These are phyloP conservation scores for Pichia membranifaciens DNA, from an alignment of 805 yeast species.

Conservation along the genomic window DNA sequence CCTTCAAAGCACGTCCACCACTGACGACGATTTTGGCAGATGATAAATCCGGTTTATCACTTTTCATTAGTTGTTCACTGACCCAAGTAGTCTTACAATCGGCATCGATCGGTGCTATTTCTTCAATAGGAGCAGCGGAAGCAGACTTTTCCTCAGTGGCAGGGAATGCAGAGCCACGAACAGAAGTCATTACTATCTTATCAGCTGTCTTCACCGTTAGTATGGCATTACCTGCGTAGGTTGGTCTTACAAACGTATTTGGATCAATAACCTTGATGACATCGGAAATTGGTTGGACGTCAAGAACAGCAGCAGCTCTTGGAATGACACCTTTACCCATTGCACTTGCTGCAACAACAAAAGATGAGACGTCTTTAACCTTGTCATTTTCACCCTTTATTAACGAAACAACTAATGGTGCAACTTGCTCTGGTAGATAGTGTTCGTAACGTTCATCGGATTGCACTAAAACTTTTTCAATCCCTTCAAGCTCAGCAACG, in stretches of 20 bases:
- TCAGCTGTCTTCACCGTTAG: slow-evolving; percentile 74
- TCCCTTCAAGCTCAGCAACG: slow-evolving; percentile 47
- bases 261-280: slow-evolving; percentile 59
- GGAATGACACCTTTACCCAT: slow-evolving; percentile 86
- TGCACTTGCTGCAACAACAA: slow-evolving; percentile 77
- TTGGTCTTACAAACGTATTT: slow-evolving; percentile 82
- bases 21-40: slow-evolving; percentile 78
- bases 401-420: slow-evolving; percentile 56
- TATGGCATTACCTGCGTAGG: slow-evolving; percentile 92
- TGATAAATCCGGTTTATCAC: slow-evolving; percentile 87
- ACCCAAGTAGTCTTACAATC: slow-evolving; percentile 54
- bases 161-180: slow-evolving; percentile 78
- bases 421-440: slow-evolving; percentile 70
- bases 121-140: slow-evolving; percentile 40
- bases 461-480: slow-evolving; percentile 54
- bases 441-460: slow-evolving; percentile 56
- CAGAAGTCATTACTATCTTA: slow-evolving; percentile 60
- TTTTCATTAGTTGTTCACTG: slow-evolving; percentile 64
- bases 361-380: slow-evolving; percentile 56
- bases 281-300: slow-evolving; percentile 85
- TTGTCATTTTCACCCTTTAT: slow-evolving; percentile 30
- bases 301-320: slow-evolving; percentile 76
- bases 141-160: slow-evolving; percentile 31
- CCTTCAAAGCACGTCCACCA: slow-evolving; percentile 92
- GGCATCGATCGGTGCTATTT: slow-evolving; percentile 36